phyloP scores from a whole-genome alignment of 2,329 filamentous ascomycete genomes.

The Phyllosticta citriasiana region DNA sequence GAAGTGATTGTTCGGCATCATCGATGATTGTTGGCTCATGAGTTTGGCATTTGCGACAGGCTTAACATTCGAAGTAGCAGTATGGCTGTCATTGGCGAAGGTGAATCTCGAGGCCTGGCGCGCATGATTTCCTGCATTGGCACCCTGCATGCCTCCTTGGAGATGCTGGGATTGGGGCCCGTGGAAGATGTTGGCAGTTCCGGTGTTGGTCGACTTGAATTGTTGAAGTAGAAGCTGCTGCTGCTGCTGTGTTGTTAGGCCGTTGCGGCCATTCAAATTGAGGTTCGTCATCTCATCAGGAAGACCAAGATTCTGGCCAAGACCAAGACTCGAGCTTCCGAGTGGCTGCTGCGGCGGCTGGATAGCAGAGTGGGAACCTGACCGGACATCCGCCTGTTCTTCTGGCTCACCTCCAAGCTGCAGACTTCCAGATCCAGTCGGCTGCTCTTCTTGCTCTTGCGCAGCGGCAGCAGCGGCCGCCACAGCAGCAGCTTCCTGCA shows the following conservation, averaged over 20 bases:
- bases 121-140: constrained; percentile 55
- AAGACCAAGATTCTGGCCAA: constrained; percentile 25
- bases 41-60: constrained; percentile 67
- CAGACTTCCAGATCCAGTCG: constrained; percentile 69
- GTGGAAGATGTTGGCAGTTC: constrained; percentile 40
- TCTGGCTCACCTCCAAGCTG: constrained; percentile 91
- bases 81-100: constrained; percentile 66
- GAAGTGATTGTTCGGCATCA: constrained; percentile 53
- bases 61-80: constrained; percentile 56
- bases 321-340: constrained; percentile 22
- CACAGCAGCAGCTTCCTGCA: constrained; percentile 30
- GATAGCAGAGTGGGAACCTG: constrained; percentile 55
- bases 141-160: constrained; percentile 39
- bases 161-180: constrained; percentile 32
- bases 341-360: constrained; percentile 64
- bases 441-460: constrained; percentile 57
- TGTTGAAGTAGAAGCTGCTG: constrained; percentile 56
- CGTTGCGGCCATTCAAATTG: constrained; percentile 51
- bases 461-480: constrained; percentile 15
- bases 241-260: constrained; percentile 70
- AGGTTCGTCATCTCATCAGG: constrained; percentile 29
- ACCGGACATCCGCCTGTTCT: constrained; percentile 54
- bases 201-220: constrained; percentile 45
- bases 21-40: constrained; percentile 77
- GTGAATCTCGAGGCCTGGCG: constrained; percentile 81